Evolutionary conservation across 2,329 filamentous ascomycete genomes (phyloP).

Genomic region (Colletotrichum melonis): DNA sequence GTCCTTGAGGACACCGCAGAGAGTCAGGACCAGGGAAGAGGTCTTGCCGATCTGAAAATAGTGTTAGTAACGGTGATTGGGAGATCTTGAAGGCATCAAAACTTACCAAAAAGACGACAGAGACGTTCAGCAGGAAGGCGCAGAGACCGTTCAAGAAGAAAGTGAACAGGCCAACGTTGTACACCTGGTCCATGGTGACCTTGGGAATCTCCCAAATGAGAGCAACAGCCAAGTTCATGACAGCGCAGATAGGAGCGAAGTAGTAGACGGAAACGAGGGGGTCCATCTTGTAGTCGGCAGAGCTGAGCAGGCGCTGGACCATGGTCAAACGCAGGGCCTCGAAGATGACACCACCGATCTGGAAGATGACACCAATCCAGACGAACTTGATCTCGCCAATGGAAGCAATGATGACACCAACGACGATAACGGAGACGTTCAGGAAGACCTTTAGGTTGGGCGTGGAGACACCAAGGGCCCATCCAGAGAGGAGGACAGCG

Average conservation of each 20-base stretch:
- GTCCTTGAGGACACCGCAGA: slow-evolving; percentile 90
- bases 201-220: slow-evolving; percentile 79
- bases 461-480: slow-evolving; percentile 85
- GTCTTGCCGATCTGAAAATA: slow-evolving; percentile 84
- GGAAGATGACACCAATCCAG: slow-evolving; percentile 81
- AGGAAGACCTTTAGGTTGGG: slow-evolving; percentile 88
- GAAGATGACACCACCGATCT: slow-evolving; percentile 82
- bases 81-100: not conserved
- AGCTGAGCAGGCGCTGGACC: slow-evolving; percentile 85
- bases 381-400: slow-evolving; percentile 96
- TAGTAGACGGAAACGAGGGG: slow-evolving; percentile 90
- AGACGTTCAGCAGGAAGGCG: slow-evolving; percentile 86
- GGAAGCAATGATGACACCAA: slow-evolving; percentile 94
- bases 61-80: slow-evolving; percentile 40
- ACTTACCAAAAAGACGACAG: slow-evolving; percentile 86
- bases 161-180: slow-evolving; percentile 77
- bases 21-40: slow-evolving; percentile 85
- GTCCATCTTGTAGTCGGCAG: slow-evolving; percentile 91
- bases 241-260: slow-evolving; percentile 85
- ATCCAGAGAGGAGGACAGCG: slow-evolving; percentile 89
- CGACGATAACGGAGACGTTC: slow-evolving; percentile 94
- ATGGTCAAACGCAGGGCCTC: slow-evolving; percentile 86
- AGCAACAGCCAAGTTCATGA: slow-evolving; percentile 82
- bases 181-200: slow-evolving; percentile 76
- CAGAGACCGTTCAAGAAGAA: slow-evolving; percentile 82